Base-by-base conservation (phyloP, 179 eudicot genomes). In the Spinacia oleracea region DNA sequence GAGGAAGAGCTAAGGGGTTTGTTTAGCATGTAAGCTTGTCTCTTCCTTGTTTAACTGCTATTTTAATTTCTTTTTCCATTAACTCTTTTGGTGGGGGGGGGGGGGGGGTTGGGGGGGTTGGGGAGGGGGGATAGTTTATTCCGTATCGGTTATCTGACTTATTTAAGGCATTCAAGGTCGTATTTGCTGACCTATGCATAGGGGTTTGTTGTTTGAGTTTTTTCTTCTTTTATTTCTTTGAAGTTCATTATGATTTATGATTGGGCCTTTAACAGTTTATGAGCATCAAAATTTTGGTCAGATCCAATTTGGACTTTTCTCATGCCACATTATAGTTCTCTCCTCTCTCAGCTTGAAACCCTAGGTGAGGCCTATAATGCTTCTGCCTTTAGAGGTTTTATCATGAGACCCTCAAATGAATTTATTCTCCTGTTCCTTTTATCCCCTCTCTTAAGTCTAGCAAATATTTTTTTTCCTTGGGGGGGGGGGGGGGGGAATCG, bases 1-100 rank as follows among this genome's bases (percentile, higher is more conserved):
- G 99, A 96, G 84, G 99, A 96, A 66, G 98, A 96, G 85, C 84
- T 96, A 40, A 89, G 96, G 81, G 98, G 98, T 76, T 86, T 93
- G 80, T 91, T 96, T 79, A 82, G 85, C 86, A 81, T 62, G 99
- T 96, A 96, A 77, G 93, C 34, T 38, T 80, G 45, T 75, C 68
- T 81, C 82, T 34, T 60, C 38, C 73, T 78, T 83, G 27, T 29
- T 53, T 6, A 29, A 56, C 18, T 20, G 60, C 59, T 53, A 27
- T 12, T 23, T 60, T 53, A 16, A 7, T 20, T 74, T 69, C 4
- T 25, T 4, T 25, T 14, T 50, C 31, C 53, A 1, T 12, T 48
- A 14, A n/a, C n/a, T n/a, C n/a, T n/a, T n/a, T n/a, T n/a, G n/a
- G n/a, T n/a, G n/a, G n/a, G n/a, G n/a, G n/a, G n/a, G n/a, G n/a